Evolutionary conservation across 306 rosid species (phyloP), one percentile per base, ranked within the genome.

Genomic region (Trichosanthes cucumerina): DNA sequence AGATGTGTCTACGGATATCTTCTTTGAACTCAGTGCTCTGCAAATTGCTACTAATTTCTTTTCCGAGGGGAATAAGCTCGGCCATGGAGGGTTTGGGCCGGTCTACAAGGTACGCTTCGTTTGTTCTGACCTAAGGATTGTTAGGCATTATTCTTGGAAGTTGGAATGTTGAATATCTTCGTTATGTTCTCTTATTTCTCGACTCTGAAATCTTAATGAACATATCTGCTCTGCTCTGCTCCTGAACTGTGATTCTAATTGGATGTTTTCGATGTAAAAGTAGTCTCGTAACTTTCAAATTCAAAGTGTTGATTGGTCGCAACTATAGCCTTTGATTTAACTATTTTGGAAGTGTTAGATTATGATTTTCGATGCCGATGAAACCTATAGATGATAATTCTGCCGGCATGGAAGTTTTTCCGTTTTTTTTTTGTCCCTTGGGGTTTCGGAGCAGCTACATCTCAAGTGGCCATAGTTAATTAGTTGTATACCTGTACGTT

Each of bases 1-100:
- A 33, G 49, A 26, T 5, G 88, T 43, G 36, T 66, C 90, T 0
- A 79, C 44, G 18, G 89, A 88, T 70, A 78, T 91, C 21, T 86
- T 93, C 73, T 93, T 83, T 63, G 83, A 79, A 8, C 89, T 93
- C 77, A 85, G 78, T 7, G 10, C 90, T 59, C 87, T 93, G 50
- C 92, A 93, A 65, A 82, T 88, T 41, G 98, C 98, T 43, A 91
- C 98, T 66, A 84, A 87, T 77, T 89, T 85, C 85, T 93, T 93
- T 89, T 87, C 93, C 68, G 86, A 84, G 6, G 71, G 83, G 46
- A 93, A 93, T 78, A 86, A 87, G 71, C 93, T 93, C 54, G 98
- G 98, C 23, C 97, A 89, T 66, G 98, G 98, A 8, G 98, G 98
- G n/a, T 93, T 93, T 75, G 98, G 98, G 7, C 96, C 97, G 6